Evolutionary conservation across 768 basidiomycete genomes (phyloP).

Genomic region (Dioszegia hungarica): DNA sequence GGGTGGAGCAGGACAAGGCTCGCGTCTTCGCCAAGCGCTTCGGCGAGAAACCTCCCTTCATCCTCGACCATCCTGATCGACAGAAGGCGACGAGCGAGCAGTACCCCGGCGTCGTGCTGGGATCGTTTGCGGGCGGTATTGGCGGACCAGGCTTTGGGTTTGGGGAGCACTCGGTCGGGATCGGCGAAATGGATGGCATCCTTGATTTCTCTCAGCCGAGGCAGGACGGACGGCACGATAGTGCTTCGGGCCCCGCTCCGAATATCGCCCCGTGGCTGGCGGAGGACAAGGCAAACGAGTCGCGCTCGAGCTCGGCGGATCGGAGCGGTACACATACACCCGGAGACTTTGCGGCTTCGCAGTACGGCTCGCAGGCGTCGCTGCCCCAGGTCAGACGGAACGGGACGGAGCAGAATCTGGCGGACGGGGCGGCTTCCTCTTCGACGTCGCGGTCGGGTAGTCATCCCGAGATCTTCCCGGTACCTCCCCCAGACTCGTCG

Average conservation of each 20-base stretch:
- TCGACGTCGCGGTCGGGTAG: conserved; percentile 13
- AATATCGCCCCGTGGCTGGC: conserved; percentile 48
- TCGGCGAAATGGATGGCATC: conserved; percentile 37
- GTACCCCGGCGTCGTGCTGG: conserved; percentile 37
- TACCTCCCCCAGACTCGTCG: conserved; percentile 10
- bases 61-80: conserved; percentile 21
- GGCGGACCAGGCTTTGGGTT: not conserved
- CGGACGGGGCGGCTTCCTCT: not conserved
- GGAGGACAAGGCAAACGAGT: conserved; percentile 22
- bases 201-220: conserved; percentile 24
- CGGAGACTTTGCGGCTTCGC: conserved; percentile 3
- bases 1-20: conserved; percentile 5
- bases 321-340: conserved; percentile 9
- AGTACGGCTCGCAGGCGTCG: conserved; percentile 20
- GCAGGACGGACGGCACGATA: conserved; percentile 13
- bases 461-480: conserved; percentile 18
- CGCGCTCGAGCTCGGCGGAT: not conserved
- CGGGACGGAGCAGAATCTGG: conserved; percentile 9
- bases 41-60: conserved; percentile 32
- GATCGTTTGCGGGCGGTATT: conserved; percentile 20
- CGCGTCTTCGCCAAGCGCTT: conserved; percentile 27
- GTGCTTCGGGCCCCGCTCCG: conserved; percentile 22
- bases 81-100: conserved; percentile 14
- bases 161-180: conserved; percentile 1
- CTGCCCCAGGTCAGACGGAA: conserved; percentile 26